Conservation (phyloP, 345 rosid genomes). For the Microthlaspi erraticum region DNA sequence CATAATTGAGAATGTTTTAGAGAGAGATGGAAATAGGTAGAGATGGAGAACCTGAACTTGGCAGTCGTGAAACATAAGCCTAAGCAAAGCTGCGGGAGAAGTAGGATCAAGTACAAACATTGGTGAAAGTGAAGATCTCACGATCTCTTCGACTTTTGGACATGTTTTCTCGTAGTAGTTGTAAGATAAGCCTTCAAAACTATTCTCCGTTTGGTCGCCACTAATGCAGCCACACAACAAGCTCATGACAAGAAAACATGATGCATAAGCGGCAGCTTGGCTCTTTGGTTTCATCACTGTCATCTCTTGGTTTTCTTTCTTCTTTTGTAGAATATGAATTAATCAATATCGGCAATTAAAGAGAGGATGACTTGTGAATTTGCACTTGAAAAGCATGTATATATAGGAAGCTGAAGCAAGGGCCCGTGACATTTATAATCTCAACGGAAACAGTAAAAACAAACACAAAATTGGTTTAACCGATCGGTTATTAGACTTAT, state of each 20-base stretch:
- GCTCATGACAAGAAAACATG: slow-evolving; percentile 29
- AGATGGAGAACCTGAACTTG: slow-evolving; percentile 54
- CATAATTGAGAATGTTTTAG: background rate
- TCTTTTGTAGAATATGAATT: slow-evolving; percentile 1
- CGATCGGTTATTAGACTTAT: background rate
- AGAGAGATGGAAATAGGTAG: background rate
- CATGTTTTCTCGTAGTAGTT: slow-evolving; percentile 51
- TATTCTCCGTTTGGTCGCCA: slow-evolving; percentile 33
- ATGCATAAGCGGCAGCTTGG: slow-evolving; percentile 23
- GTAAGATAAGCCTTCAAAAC: slow-evolving; percentile 41
- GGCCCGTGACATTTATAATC: slow-evolving; percentile 35
- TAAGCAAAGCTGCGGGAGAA: slow-evolving; percentile 52
- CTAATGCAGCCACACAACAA: slow-evolving; percentile 30
- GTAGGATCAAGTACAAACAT: slow-evolving; percentile 49
- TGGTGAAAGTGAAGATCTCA: slow-evolving; percentile 44
- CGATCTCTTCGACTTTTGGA: slow-evolving; percentile 50
- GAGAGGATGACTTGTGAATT: slow-evolving; percentile 11
- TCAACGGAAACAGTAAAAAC: slow-evolving; percentile 25
- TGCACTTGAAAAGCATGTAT: slow-evolving; percentile 27
- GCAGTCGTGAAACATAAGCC: slow-evolving; percentile 63
- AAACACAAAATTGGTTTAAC: background rate
- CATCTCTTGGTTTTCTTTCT: background rate
- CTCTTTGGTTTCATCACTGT: slow-evolving; percentile 35
- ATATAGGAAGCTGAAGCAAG: slow-evolving; percentile 30
- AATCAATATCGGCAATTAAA: background rate